Percentiles rank a stretch among this genome's conserved stretches.
Conservation (phyloP, 495 filamentous ascomycete genomes). For the Aspergillus campestris region DNA sequence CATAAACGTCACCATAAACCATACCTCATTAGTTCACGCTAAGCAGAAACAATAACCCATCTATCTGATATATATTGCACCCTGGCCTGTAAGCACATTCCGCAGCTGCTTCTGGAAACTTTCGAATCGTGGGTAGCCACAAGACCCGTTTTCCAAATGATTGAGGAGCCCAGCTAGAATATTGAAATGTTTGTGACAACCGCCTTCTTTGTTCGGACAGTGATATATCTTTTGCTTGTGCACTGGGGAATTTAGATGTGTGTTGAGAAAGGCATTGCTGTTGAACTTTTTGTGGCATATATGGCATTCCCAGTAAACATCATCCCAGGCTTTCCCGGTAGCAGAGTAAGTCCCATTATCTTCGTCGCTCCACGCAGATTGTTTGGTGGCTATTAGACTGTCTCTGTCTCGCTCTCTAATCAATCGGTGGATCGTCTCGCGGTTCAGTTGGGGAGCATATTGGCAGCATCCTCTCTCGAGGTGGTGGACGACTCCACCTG, state of each 20-base stretch:
- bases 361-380: slow-evolving; percentile 25
- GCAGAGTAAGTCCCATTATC: slow-evolving; percentile 8
- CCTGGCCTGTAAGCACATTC: slow-evolving; percentile 1
- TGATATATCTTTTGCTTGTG: slow-evolving; percentile 45
- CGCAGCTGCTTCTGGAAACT: slow-evolving; percentile 26
- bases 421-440: slow-evolving; percentile 24
- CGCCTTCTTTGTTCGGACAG: slow-evolving; percentile 32
- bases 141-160: slow-evolving; percentile 49
- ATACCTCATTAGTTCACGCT: too few species aligned
- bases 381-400: slow-evolving; percentile 33
- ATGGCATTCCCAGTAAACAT: slow-evolving; percentile 35
- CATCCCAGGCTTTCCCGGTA: slow-evolving; percentile 29
- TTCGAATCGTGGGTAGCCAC: slow-evolving; percentile 40
- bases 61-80: too few species aligned
- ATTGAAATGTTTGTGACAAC: slow-evolving; percentile 38
- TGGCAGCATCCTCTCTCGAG: slow-evolving; percentile 37
- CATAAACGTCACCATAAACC: slow-evolving; percentile 22
- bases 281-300: slow-evolving; percentile 32
- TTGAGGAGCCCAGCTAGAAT: slow-evolving; percentile 42
- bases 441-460: slow-evolving; percentile 25
- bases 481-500: slow-evolving; percentile 38
- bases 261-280: slow-evolving; percentile 12
- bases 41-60: too few species aligned
- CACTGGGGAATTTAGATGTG: slow-evolving; percentile 28
- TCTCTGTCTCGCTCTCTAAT: slow-evolving; percentile 25